phyloP scores from a whole-genome alignment of 2,329 filamentous ascomycete species.

The Pseudodiploospora longispora region DNA sequence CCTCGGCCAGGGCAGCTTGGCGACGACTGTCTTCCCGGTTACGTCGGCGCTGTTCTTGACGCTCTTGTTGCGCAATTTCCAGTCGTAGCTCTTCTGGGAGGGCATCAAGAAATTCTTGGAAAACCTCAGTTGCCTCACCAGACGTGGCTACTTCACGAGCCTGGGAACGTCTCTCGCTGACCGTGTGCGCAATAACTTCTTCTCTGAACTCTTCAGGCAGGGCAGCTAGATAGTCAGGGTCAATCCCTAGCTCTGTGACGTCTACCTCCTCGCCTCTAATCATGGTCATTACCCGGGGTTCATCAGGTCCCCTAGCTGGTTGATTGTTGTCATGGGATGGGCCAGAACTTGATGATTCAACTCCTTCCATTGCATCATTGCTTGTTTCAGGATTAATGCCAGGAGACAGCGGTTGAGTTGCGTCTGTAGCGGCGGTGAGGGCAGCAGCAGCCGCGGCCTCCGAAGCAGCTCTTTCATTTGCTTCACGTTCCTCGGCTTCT shows the following conservation, averaged over 20 bases:
- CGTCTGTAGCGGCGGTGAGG: constrained; percentile 45
- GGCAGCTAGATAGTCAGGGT: constrained; percentile 90
- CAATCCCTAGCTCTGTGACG: constrained; percentile 90
- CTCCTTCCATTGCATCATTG: constrained; percentile 58
- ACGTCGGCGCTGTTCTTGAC: constrained; percentile 76
- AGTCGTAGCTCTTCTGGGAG: constrained; percentile 82
- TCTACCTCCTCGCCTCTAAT: constrained; percentile 84
- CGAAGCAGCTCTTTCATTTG: constrained; percentile 47
- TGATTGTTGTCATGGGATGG: constrained; percentile 20
- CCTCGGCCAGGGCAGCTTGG: constrained; percentile 46
- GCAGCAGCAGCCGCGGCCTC: constrained; percentile 50
- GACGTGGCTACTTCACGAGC: constrained; percentile 59
- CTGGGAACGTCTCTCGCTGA: constrained; percentile 74
- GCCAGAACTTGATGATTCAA: constrained; percentile 47
- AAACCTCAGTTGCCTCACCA: constrained; percentile 75
- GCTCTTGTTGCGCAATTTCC: constrained; percentile 87
- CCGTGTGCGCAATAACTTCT: constrained; percentile 87
- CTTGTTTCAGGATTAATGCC: constrained; percentile 5
- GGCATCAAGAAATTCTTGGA: constrained; percentile 88
- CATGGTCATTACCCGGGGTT: constrained; percentile 63
- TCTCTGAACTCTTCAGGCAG: constrained; percentile 94
- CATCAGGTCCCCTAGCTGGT: constrained; percentile 17
- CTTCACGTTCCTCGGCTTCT: constrained; percentile 62
- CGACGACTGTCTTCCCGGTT: constrained; percentile 76
- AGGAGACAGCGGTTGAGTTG: constrained; percentile 12